Conservation (phyloP, 805 yeast species). For the Starmerella etchellsii region DNA sequence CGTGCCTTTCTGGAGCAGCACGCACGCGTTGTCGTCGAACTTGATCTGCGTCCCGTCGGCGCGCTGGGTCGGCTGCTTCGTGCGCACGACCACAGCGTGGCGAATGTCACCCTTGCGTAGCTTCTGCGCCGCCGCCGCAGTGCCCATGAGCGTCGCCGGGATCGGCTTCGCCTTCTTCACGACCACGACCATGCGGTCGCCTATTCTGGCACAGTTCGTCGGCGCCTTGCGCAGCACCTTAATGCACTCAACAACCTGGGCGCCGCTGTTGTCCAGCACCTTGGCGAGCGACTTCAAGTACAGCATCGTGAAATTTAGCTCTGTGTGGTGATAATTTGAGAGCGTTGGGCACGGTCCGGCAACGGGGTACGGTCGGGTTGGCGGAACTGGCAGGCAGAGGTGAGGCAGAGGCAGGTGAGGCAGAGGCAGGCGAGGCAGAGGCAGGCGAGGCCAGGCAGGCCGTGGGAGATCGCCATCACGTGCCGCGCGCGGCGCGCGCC, state of each 20-base stretch:
- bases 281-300: constrained; percentile 76
- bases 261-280: constrained; percentile 93
- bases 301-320: constrained; percentile 43
- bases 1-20: constrained; percentile 70
- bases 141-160: constrained; percentile 57
- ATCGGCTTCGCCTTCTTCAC: constrained; percentile 81
- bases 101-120: constrained; percentile 93
- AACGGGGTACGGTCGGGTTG: neutral
- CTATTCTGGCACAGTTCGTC: constrained; percentile 65
- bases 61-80: constrained; percentile 66
- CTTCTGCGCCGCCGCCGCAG: constrained; percentile 45
- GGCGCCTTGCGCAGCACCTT: constrained; percentile 87
- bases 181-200: constrained; percentile 89
- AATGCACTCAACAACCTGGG: constrained; percentile 87
- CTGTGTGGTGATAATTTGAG: neutral
- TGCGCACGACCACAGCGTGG: constrained; percentile 89
- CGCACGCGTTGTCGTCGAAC: constrained; percentile 96
- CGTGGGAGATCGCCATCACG: too few species aligned
- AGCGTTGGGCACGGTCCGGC: neutral
- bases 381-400: too few species aligned
- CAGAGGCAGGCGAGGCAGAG: neutral
- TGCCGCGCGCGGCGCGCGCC: too few species aligned
- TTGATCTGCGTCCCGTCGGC: constrained; percentile 75
- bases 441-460: neutral
- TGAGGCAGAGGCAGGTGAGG: neutral